Percentiles rank a stretch among this genome's conserved stretches.
These are phyloP conservation scores for Citrus reticulata DNA, from an alignment of 345 rosid species.

Conservation along the genomic window DNA sequence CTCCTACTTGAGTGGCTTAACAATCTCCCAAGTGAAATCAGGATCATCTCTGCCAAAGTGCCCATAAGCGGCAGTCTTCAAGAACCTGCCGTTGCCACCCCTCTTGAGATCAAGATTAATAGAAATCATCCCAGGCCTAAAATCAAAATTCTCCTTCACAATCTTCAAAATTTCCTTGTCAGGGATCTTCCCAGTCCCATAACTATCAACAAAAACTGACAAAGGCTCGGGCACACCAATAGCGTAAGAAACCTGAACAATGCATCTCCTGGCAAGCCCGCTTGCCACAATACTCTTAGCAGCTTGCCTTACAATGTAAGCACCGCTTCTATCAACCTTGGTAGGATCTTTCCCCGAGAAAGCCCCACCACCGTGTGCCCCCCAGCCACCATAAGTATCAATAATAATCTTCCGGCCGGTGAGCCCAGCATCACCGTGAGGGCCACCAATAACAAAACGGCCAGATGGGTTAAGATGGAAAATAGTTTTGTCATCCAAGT, in stretches of 20 bases:
- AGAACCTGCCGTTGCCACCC: conserved; percentile 51
- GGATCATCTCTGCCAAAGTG: conserved; percentile 55
- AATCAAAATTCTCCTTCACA: conserved; percentile 60
- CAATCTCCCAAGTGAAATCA: conserved; percentile 63
- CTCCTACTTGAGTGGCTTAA: conserved; percentile 49
- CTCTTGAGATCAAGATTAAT: conserved; percentile 56
- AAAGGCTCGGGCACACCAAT: conserved; percentile 62
- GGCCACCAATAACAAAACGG: conserved; percentile 76
- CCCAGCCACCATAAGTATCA: conserved; percentile 79
- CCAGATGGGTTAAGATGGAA: conserved; percentile 88
- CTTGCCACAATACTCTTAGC: conserved; percentile 55
- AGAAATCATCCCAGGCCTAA: conserved; percentile 60
- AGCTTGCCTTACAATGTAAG: conserved; percentile 72
- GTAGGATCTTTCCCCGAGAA: conserved; percentile 82
- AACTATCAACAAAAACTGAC: conserved; percentile 51
- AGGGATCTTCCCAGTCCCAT: conserved; percentile 48
- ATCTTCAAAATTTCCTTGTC: conserved; percentile 57
- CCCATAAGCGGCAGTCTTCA: conserved; percentile 62
- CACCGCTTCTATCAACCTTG: conserved; percentile 77
- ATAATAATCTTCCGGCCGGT: conserved; percentile 83
- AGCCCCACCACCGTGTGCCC: conserved; percentile 85
- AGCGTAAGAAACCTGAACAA: conserved; percentile 63
- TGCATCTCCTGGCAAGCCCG: conserved; percentile 57
- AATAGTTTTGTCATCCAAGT: conserved; percentile 77
- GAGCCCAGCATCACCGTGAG: conserved; percentile 83